Base-by-base conservation (phyloP, 129 eudicot species). In the Flaveria linearis region DNA sequence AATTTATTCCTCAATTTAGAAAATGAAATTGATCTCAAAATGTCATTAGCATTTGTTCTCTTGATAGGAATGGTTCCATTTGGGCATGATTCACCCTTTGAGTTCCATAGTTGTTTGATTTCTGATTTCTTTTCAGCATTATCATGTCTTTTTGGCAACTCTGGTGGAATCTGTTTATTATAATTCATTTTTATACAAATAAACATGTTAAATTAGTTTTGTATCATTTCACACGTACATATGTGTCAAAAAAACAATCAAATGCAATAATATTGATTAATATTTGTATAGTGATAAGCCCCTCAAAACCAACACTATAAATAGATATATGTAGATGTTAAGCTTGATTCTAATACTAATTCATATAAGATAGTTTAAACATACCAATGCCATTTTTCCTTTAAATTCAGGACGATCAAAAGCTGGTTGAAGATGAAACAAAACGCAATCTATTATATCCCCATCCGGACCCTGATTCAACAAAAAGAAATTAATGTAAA, bases 401-500 rank as follows among this genome's bases (percentile, higher is more conserved):
- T 77, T 87, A 17, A 88, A 70, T 22, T 74, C 12, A 10, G 89
- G 98, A 69, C 75, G 88, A 87, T 94, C 97, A 77, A 91, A 94
- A 74, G 97, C 87, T 61, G 87, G 91, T 60, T 91, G 98, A 18
- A 84, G 85, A 79, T 91, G 91, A 79, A 90, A 60, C 58, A 71
- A 65, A 5, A 94, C 90, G 43, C 98, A 94, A 26, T 93, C 97
- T 84, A 94, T 91, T 16, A 89, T 43, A 84, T 94, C 98, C 68
- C 97, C 98, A 76, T 91, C 97, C 16, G 91, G 89, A 61, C 97
- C 89, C 98, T 94, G 82, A 62, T 39, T 17, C 61, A 57, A 72
- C 46, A 57, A 60, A 57, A 36, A 25, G n/a, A 42, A 7, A 46
- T 36, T 51, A 36, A 46, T 36, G 5, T 63, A 42, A 77, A 12